A percentile compares a stretch with the other conserved stretches of the same genome.
phyloP scores from a whole-genome alignment of 2,329 filamentous ascomycete genomes.

The Cercospora sp. region DNA sequence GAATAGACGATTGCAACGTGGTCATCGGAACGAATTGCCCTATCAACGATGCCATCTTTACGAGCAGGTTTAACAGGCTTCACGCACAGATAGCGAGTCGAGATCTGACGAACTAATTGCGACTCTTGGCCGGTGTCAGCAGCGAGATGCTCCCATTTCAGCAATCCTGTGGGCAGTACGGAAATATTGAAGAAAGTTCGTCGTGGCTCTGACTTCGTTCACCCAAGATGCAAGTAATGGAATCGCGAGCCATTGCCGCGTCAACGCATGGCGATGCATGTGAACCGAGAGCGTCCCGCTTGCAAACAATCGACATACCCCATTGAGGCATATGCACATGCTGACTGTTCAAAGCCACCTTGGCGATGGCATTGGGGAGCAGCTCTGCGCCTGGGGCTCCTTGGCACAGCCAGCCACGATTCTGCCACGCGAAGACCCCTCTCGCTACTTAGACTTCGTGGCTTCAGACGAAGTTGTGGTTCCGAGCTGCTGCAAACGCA shows the following conservation, averaged over 20 bases:
- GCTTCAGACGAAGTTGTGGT: not conserved
- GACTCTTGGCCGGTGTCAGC: not conserved
- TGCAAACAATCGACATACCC: not conserved
- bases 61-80: not conserved
- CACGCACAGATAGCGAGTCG: not conserved
- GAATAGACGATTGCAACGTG: not conserved
- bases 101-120: not conserved
- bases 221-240: not conserved
- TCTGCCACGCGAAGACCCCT: not conserved
- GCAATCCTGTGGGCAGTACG: not conserved
- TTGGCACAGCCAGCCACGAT: slow-evolving; percentile 5
- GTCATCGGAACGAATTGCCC: not conserved
- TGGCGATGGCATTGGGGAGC: not conserved
- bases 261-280: not conserved
- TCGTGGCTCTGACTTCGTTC: not conserved
- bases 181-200: not conserved
- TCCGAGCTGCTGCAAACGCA: not conserved
- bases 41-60: not conserved
- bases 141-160: too few relatives aligned
- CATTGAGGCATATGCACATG: not conserved
- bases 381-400: not conserved
- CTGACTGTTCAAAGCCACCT: not conserved
- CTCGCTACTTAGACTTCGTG: not conserved
- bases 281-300: not conserved
- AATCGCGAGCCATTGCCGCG: not conserved